Base-by-base conservation (phyloP, 495 filamentous ascomycete genomes). In the Talaromyces borbonicus region DNA sequence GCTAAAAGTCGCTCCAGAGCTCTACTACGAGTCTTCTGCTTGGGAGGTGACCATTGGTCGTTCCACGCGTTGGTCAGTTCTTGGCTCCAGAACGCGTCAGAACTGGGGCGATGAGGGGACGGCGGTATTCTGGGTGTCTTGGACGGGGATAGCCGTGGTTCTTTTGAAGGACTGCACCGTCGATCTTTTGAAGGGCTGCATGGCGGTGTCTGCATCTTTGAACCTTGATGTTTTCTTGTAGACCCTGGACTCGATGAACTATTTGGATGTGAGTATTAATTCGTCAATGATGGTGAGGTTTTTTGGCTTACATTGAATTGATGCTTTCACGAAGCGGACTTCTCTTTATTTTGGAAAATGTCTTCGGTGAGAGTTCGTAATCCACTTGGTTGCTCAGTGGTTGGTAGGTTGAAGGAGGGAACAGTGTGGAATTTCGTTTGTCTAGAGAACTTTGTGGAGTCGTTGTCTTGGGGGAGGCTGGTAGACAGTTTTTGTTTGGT, bases 71-170 rank as follows among this genome's bases (percentile, higher is more conserved):
- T 85, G 49, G 85, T 78, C 9, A 75, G 62, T 22, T 81, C 82
- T 48, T 81, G 75, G 45, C 71, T 74, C 90, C 90, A 95, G 62
- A 95, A 94, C 9, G 76, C 75, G 53, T 92, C 87, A 20, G 79
- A 72, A 43, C 73, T 83, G 33, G 81, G 80, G 35, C 80, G 75
- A 55, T 85, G 74, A 0, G 75, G 74, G 3, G 72, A 71, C 2
- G 69, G 64, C 25, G 77, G 77, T 24, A 81, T 73, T 1, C 59
- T 51, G 16, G 40, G 37, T 32, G 57, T 67, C 58, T 78, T 80
- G 0, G 64, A 67, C 4, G 79, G 79, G 1, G 79, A 81, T 12
- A 57, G 58, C 8, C 78, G 59, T 8, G 50, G 50, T 7, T 49
- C 44, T 47, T 68, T 73, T 0, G 63, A 57, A 23, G 74, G 72